phyloP scores from a whole-genome alignment of 83 land plant species.

The Diphasiastrum complanatum region DNA sequence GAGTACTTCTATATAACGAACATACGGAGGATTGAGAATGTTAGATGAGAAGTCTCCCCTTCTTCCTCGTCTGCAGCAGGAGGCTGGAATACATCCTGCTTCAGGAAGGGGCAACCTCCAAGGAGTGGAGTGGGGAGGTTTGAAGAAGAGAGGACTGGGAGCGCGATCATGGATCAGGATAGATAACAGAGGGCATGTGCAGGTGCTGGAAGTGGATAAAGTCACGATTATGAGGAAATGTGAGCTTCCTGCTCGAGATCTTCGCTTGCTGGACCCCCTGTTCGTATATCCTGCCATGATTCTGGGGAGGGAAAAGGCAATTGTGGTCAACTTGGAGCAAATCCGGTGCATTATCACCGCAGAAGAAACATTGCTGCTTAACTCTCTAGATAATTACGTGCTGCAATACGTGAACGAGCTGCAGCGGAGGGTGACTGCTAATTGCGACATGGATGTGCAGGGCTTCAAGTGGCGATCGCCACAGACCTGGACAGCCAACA shows the following conservation, averaged over 20 bases:
- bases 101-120: background rate
- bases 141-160: slow-evolving; percentile 1
- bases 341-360: slow-evolving; percentile 7
- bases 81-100: background rate
- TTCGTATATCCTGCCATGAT: slow-evolving; percentile 3
- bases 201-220: slow-evolving; percentile 6
- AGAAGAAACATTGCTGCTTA: background rate
- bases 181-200: background rate
- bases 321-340: slow-evolving; percentile 10
- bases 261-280: slow-evolving; percentile 1
- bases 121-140: background rate
- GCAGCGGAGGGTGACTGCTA: background rate
- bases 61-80: background rate
- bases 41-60: background rate
- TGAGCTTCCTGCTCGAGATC: slow-evolving; percentile 8
- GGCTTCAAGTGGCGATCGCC: background rate
- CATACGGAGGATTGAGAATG: background rate
- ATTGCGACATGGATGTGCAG: background rate
- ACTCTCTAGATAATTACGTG: slow-evolving; percentile 1
- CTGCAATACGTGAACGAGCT: slow-evolving; percentile 2
- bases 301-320: slow-evolving; percentile 6
- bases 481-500: background rate
- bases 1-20: background rate
- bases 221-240: slow-evolving; percentile 7
- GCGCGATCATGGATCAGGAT: slow-evolving; percentile 3